Evolutionary conservation across 2,329 filamentous ascomycete genomes (phyloP), one percentile per base, ranked within the genome.

Genomic region (Acrocalymma vagum): DNA sequence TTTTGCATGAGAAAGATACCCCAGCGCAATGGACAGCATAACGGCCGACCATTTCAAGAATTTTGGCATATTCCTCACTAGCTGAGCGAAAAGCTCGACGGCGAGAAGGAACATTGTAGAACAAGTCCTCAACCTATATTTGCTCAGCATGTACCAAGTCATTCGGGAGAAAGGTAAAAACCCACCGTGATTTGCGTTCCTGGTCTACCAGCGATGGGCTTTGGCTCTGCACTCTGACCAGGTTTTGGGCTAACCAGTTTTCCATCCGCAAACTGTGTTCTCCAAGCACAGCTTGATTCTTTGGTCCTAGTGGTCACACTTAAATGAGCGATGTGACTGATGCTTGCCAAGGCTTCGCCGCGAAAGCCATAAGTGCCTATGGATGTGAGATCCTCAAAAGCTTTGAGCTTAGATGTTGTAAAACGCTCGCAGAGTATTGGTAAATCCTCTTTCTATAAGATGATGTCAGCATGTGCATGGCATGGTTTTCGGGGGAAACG

Each of bases 311-410:
- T 99, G 1, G 93, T 97, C 28, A 99, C 90, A 4, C 87, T 90
- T 15, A 99, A 79, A 74, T 99, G 95, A 22, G 95, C 93, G 58
- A 99, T 96, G 67, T 99, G 94, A 64, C 93, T 97, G 68, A 99
- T 99, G 72, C 94, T 97, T 10, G 94, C 94, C 38, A 99, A 75
- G 3, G 94, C 94, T 72, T 99, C 94, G 39, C 94, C 94, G 37
- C 94, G 87, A 64, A 99, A 99, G n/a, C 94, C 94, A 69, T 99
- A 99, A 1, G 94, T 97, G 34, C 85, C 86, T 52, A 99, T 97
- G 4, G 86, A 88, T 26, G 84, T 84, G 31, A 99, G 77, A 67
- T 99, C 94, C 67, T 97, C 93, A 55, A 99, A 99, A 5, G 84
- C 83, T 57, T 94, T 91, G 43, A 99, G 79, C 67, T 99, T 99